A percentile compares a stretch with the other conserved stretches of the same genome.
These are phyloP conservation scores for Apiospora malaysiana DNA, from an alignment of 2,329 filamentous ascomycete genomes.

Conservation along the genomic window DNA sequence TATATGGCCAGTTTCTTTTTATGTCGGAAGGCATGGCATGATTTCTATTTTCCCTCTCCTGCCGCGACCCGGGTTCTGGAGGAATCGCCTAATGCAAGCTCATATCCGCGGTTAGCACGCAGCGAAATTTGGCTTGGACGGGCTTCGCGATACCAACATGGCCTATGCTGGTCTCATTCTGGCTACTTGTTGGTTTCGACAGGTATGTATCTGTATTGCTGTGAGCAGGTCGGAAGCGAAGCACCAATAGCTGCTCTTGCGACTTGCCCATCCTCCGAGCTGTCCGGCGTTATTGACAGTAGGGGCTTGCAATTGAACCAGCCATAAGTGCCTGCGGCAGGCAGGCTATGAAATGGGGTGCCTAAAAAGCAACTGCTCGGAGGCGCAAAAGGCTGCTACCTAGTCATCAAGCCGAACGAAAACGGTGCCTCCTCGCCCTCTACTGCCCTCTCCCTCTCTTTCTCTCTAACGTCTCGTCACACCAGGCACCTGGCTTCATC, in stretches of 20 bases:
- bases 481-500: background rate
- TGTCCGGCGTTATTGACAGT: background rate
- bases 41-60: constrained; percentile 7
- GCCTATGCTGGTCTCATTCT: background rate
- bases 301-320: background rate
- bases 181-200: background rate
- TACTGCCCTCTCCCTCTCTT: background rate
- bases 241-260: background rate
- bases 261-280: background rate
- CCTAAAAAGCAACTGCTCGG: constrained; percentile 10
- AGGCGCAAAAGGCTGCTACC: constrained; percentile 13
- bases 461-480: background rate
- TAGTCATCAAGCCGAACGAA: background rate
- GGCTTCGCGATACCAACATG: background rate
- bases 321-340: background rate
- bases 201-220: background rate
- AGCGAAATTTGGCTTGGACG: constrained; percentile 2
- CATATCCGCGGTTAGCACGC: background rate
- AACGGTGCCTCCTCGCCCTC: background rate
- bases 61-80: background rate
- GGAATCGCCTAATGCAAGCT: background rate
- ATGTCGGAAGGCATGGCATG: constrained; percentile 5
- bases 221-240: background rate
- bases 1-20: background rate
- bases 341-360: background rate